Evolutionary conservation across 805 yeast genomes (phyloP), one percentile per base, ranked within the genome.

Genomic region (Candida rishiriensis): DNA sequence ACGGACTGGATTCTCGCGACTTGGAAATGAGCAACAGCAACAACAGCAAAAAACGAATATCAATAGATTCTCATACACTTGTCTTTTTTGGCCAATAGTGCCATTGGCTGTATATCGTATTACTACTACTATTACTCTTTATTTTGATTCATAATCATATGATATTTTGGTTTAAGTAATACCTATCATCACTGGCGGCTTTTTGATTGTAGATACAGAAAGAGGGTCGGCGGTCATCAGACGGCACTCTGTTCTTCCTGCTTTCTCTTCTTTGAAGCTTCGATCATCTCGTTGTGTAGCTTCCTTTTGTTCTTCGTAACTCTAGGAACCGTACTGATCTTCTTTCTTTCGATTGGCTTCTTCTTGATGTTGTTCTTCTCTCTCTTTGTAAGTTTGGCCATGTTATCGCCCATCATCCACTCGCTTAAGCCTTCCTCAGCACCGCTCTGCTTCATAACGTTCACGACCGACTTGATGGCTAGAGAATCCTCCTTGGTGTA

Each of bases 371-470:
- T 57, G 53, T 78, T 73, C 70, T 85, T 85, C 39, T 83, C 83
- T 39, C 71, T 75, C 56, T 79, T 78, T 11, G 79, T 65, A 45
- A 88, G 66, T 60, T 86, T 86, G 13, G 81, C 72, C 60, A 86
- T 64, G n/a, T n/a, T n/a, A 46, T 79, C 75, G 5, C 48, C 47
- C 34, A 79, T 76, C 85, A 93, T 79, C 99, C 99, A 93, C 29
- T 71, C 79, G 31, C 86, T 81, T 42, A 83, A 78, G 3, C 79
- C 80, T 28, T 60, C 63, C 34, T 72, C 71, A 41, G 81, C 73
- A 2, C 96, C 97, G 54, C 96, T 85, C 64, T 90, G 96, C 56
- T 85, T 86, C 96, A 93, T 91, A 13, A 93, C 98, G 59, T 90
- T 93, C 28, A 91, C 78, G 36, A 93, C 86, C 10, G 93, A 85